Base-by-base conservation (phyloP, 768 basidiomycete genomes). In the Leccinum aurantiacum region DNA sequence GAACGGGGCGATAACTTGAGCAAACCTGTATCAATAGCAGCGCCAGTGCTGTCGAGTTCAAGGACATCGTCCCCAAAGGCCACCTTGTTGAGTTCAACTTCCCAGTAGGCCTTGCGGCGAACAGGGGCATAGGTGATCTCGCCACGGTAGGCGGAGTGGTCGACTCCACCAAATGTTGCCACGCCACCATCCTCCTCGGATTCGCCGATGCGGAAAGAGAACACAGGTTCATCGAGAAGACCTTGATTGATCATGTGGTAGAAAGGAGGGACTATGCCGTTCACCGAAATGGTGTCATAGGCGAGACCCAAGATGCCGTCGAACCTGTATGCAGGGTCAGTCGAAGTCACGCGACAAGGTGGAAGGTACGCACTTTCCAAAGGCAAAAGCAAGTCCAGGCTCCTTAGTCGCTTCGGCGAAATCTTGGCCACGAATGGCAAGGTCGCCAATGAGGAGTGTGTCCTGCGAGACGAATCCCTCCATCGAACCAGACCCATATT, bases 321-420 rank as follows among this genome's bases (percentile, higher is more conserved):
- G 66, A 96, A 96, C 78, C 93, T 11, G 5, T 0, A 46, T 19
- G 19, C 22, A 14, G 22, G 22, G 47, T 63, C 1, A 50, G 51
- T 22, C 14, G 8, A 57, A 5, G 22, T 22, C 27, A 9, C 2
- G 6, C 19, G 33, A 37, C 15, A 35, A 44, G 8, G 54, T 19
- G 44, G 14, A 47, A 52, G 24, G 22, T 13, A 79, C 90, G 69
- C 66, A 93, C 90, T 90, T 94, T 71, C 93, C 94, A 65, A 96
- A 98, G 27, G 97, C 96, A 72, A 99, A 99, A 6, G 95, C 89
- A 53, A 99, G 87, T 49, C 97, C 97, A 22, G 97, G 97, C 72
- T 98, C 96, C 75, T 93, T 92, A 60, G 87, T 89, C 2, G 95
- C 93, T 78, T 98, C 97, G 10, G 95, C 96, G 67, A 99, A 99